Conservation (phyloP, 345 rosid genomes). For the Triadica sebifera region DNA sequence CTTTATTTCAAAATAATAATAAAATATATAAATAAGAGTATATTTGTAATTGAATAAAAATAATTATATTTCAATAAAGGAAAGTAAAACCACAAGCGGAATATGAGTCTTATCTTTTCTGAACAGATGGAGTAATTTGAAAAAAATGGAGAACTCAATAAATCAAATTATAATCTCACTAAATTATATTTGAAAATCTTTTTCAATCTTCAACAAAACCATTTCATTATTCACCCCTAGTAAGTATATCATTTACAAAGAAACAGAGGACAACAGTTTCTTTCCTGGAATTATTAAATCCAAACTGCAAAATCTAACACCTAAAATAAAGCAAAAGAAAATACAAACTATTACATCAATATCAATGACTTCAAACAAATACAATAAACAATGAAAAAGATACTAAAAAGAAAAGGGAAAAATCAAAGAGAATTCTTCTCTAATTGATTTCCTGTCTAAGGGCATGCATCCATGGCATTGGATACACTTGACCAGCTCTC, state of each 20-base stretch:
- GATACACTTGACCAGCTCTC: conserved; percentile 8
- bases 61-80: too few relatives aligned
- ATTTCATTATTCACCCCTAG: conserved; percentile 5
- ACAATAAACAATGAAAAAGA: conserved; percentile 10
- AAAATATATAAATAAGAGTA: too few relatives aligned
- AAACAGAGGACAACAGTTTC: conserved; percentile 9
- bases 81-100: too few relatives aligned
- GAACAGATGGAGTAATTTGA: too few relatives aligned
- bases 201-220: conserved; percentile 6
- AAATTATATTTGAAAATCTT: background rate
- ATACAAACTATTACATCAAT: conserved; percentile 2
- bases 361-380: conserved; percentile 16
- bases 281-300: conserved; percentile 8
- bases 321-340: conserved; percentile 1
- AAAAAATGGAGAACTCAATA: background rate
- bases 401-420: background rate
- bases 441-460: conserved; percentile 9
- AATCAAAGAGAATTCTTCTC: conserved; percentile 1
- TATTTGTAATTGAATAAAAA: too few relatives aligned
- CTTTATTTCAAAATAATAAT: too few relatives aligned
- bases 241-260: conserved; percentile 30
- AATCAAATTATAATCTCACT: background rate
- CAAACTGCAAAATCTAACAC: conserved; percentile 19
- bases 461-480: background rate
- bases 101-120: too few relatives aligned